A percentile compares a stretch with the other conserved stretches of the same genome.
These are phyloP conservation scores for Fusarium denticulatum DNA, from an alignment of 2,329 filamentous ascomycete genomes.

Conservation along the genomic window DNA sequence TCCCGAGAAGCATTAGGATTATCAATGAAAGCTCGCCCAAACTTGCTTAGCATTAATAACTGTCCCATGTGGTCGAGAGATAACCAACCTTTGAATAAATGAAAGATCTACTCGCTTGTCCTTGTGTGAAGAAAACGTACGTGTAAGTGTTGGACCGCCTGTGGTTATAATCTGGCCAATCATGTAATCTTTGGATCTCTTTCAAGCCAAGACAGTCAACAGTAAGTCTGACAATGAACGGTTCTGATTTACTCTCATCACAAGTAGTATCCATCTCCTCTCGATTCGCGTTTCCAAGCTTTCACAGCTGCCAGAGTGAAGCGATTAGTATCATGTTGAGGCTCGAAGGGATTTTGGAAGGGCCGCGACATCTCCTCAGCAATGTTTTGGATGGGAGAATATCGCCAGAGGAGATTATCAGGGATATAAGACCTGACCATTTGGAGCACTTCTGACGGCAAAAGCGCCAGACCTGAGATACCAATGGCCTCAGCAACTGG, in stretches of 20 bases:
- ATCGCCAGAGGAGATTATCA: neutral
- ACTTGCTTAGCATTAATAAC: neutral
- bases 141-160: neutral
- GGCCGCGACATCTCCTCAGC: neutral
- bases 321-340: neutral
- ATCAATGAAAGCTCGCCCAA: neutral
- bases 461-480: neutral
- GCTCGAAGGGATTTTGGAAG: neutral
- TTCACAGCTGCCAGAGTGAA: neutral
- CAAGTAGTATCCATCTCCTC: neutral
- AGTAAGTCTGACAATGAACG: neutral
- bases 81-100: neutral
- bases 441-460: neutral
- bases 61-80: neutral
- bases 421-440: neutral
- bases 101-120: neutral
- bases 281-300: neutral
- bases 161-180: neutral
- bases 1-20: neutral
- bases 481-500: neutral
- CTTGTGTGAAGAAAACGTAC: neutral
- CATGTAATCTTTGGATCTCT: neutral
- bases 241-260: neutral
- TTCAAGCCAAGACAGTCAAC: neutral
- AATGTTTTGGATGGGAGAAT: neutral